These are phyloP conservation scores for Microsporum canis DNA, from an alignment of 2,329 filamentous ascomycete genomes.

Conservation along the genomic window DNA sequence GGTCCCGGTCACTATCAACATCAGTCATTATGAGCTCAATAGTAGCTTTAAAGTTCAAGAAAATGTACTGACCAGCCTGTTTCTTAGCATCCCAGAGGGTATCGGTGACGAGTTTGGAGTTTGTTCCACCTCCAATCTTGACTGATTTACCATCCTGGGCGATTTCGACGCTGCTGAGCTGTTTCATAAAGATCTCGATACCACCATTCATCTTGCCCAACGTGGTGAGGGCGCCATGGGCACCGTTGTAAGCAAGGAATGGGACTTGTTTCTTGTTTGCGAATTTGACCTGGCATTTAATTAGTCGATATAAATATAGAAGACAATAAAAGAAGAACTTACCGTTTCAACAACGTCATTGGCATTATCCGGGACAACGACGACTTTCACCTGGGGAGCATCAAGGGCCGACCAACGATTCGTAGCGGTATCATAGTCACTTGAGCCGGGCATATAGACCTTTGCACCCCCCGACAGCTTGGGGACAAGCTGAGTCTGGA, in stretches of 20 bases:
- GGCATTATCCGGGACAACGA: slow-evolving; percentile 39
- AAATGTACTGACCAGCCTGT: slow-evolving; percentile 34
- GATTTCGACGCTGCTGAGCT: slow-evolving; percentile 36
- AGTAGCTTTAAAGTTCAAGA: not conserved
- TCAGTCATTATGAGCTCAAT: slow-evolving; percentile 4
- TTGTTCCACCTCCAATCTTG: slow-evolving; percentile 40
- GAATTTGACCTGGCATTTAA: slow-evolving; percentile 33
- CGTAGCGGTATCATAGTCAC: slow-evolving; percentile 30
- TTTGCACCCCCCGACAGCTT: slow-evolving; percentile 31
- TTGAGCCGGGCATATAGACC: slow-evolving; percentile 35
- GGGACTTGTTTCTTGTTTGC: slow-evolving; percentile 39
- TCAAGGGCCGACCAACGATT: slow-evolving; percentile 39
- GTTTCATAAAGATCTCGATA: slow-evolving; percentile 40
- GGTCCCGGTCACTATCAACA: slow-evolving; percentile 34
- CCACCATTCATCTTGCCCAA: slow-evolving; percentile 40
- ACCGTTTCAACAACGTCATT: slow-evolving; percentile 42
- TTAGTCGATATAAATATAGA: not conserved
- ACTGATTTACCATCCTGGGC: slow-evolving; percentile 35
- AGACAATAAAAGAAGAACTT: slow-evolving; percentile 13
- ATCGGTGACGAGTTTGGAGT: slow-evolving; percentile 38
- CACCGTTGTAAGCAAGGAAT: slow-evolving; percentile 44
- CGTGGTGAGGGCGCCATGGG: slow-evolving; percentile 42
- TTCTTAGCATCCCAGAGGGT: slow-evolving; percentile 42
- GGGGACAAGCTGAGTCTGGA: slow-evolving; percentile 15
- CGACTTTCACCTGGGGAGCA: slow-evolving; percentile 35